Percentiles rank a stretch among this genome's conserved stretches.
These are phyloP conservation scores for Boletus subparvulus DNA, from an alignment of 768 basidiomycete genomes.

Conservation along the genomic window DNA sequence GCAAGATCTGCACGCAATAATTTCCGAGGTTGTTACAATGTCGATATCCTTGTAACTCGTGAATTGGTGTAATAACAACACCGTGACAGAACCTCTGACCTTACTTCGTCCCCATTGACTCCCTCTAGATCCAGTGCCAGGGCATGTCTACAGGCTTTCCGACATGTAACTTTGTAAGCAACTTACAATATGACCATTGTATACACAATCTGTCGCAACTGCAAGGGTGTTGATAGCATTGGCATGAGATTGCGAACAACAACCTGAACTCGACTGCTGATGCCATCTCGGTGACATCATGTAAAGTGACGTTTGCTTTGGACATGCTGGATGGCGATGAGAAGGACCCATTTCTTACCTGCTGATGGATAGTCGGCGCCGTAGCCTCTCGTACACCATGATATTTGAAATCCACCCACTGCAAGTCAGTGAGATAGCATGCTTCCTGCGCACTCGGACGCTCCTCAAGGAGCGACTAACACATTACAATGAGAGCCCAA, in stretches of 20 bases:
- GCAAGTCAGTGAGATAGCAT: not conserved
- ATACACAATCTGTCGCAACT: no score
- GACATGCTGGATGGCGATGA: conserved; percentile 6
- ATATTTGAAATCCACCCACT: not conserved
- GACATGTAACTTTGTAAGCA: no score
- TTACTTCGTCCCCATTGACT: no score
- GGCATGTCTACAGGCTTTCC: no score
- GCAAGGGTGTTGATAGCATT: conserved; percentile 30
- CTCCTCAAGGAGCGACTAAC: not conserved
- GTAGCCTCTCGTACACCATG: not conserved
- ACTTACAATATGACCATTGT: no score
- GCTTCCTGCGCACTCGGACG: not conserved
- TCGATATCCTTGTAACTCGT: no score
- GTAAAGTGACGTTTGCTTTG: no score
- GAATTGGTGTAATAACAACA: no score
- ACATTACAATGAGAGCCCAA: not conserved
- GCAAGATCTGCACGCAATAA: no score
- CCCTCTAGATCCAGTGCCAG: no score
- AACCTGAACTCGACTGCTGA: not conserved
- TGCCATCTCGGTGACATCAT: not conserved
- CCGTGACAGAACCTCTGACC: no score
- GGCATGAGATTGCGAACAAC: not conserved
- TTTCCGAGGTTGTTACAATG: no score
- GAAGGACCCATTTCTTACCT: conserved; percentile 4
- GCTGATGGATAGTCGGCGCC: not conserved